Evolutionary conservation across 768 basidiomycete species (phyloP).

Genomic region (Lanmaoa pseudosensibilis): DNA sequence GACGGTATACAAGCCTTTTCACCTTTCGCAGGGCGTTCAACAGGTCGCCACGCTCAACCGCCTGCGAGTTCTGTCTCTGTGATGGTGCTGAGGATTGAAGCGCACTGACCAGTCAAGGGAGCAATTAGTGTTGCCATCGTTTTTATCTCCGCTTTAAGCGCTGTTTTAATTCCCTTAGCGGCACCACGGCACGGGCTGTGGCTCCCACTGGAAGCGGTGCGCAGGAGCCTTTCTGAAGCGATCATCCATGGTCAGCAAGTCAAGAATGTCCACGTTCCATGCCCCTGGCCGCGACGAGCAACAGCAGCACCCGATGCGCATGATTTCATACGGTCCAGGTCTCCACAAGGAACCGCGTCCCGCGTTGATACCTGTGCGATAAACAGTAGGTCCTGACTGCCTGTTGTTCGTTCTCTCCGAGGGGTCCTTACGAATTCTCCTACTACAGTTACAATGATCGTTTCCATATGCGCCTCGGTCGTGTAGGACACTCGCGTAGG

Average conservation of each 20-base stretch:
- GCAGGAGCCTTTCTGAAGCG: constrained; percentile 18
- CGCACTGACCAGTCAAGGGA: constrained; percentile 33
- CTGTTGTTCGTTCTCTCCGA: background rate
- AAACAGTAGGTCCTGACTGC: constrained; percentile 1
- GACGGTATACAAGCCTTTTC: constrained; percentile 41
- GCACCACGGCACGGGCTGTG: constrained; percentile 28
- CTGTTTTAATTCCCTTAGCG: constrained; percentile 18
- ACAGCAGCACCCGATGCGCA: background rate
- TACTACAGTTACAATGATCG: constrained; percentile 10
- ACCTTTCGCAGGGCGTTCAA: constrained; percentile 39
- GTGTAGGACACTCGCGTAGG: constrained; percentile 9
- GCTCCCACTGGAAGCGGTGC: constrained; percentile 22
- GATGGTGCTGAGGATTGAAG: constrained; percentile 39
- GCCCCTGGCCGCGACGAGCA: constrained; percentile 1
- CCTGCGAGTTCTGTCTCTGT: constrained; percentile 41
- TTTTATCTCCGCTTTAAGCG: constrained; percentile 32
- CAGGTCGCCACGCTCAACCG: constrained; percentile 37
- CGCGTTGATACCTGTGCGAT: background rate
- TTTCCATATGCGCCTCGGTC: constrained; percentile 2
- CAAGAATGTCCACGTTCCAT: constrained; percentile 1
- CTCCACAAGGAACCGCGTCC: background rate
- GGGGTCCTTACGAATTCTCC: background rate
- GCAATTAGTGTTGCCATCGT: constrained; percentile 24
- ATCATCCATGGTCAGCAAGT: constrained; percentile 23
- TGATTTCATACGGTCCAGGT: background rate